Conservation (phyloP, 345 rosid genomes). For the Hibiscus mutabilis region DNA sequence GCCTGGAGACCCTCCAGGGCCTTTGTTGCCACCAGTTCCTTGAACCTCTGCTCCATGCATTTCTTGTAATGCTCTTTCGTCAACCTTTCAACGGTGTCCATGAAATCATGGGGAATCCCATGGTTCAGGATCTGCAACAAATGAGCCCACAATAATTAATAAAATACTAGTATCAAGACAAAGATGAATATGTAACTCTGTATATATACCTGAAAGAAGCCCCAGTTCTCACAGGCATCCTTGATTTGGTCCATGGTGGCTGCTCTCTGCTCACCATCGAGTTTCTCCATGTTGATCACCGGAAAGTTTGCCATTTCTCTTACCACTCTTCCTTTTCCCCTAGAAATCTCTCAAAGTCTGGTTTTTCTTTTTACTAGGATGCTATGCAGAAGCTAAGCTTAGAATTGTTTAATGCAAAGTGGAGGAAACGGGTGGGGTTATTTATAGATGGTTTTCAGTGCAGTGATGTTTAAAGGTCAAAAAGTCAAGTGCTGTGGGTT, state of each 20-base stretch:
- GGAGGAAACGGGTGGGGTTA: conserved; percentile 1
- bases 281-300: conserved; percentile 27
- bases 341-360: not conserved
- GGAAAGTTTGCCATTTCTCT: conserved; percentile 63
- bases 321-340: too few species aligned
- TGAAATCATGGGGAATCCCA: conserved; percentile 53
- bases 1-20: conserved; percentile 49
- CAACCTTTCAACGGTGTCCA: conserved; percentile 71
- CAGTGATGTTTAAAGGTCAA: not conserved
- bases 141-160: too few species aligned
- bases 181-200: not conserved
- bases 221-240: conserved; percentile 54
- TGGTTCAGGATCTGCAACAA: conserved; percentile 58
- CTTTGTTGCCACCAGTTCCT: conserved; percentile 26
- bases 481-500: not conserved
- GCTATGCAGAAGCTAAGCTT: not conserved
- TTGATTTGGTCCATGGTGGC: conserved; percentile 60
- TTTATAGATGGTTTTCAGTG: conserved; percentile 20
- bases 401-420: conserved; percentile 4
- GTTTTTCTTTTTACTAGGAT: not conserved
- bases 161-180: not conserved
- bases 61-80: conserved; percentile 80
- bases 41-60: conserved; percentile 80
- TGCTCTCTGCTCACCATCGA: conserved; percentile 49
- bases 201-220: not conserved